Conservation (phyloP, 177 flowering plant genomes). For the Vitis hybrid region DNA sequence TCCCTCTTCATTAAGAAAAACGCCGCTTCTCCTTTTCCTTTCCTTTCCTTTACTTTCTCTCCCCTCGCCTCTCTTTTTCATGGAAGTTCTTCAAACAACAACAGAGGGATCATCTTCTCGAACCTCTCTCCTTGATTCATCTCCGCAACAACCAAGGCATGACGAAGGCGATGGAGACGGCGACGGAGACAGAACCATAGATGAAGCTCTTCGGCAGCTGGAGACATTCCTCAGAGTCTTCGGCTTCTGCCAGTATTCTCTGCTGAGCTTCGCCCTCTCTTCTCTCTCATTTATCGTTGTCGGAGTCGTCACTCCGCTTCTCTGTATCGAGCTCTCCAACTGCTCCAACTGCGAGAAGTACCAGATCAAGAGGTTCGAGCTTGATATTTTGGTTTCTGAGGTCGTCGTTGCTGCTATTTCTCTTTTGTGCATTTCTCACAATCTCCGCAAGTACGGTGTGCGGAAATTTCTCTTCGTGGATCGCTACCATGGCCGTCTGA, state of each 20-base stretch:
- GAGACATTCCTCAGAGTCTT: constrained; percentile 31
- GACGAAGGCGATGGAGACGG: not conserved
- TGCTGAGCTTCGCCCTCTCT: constrained; percentile 26
- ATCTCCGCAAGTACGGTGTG: constrained; percentile 43
- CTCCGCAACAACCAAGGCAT: not conserved
- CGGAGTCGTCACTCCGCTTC: constrained; percentile 29
- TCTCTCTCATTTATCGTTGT: constrained; percentile 33
- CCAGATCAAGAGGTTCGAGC: constrained; percentile 36
- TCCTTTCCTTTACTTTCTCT: not conserved
- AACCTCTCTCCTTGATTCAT: constrained; percentile 3
- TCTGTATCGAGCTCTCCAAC: constrained; percentile 13
- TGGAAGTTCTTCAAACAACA: not conserved
- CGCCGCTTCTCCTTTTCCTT: too few species aligned
- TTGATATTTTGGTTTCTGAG: constrained; percentile 31
- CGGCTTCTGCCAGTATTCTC: constrained; percentile 39
- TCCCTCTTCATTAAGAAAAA: too few species aligned
- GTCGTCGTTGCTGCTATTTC: constrained; percentile 34
- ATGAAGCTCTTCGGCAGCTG: constrained; percentile 24
- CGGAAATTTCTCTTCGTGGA: constrained; percentile 45
- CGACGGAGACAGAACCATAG: not conserved
- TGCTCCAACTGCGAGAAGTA: constrained; percentile 36
- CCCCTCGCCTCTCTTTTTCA: not conserved
- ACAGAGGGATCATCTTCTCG: constrained; percentile 3
- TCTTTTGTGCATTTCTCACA: constrained; percentile 36
- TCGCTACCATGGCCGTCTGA: constrained; percentile 28